Evolutionary conservation across 805 yeast species (phyloP), one percentile per base, ranked within the genome.

Genomic region (Candida rishiriensis): DNA sequence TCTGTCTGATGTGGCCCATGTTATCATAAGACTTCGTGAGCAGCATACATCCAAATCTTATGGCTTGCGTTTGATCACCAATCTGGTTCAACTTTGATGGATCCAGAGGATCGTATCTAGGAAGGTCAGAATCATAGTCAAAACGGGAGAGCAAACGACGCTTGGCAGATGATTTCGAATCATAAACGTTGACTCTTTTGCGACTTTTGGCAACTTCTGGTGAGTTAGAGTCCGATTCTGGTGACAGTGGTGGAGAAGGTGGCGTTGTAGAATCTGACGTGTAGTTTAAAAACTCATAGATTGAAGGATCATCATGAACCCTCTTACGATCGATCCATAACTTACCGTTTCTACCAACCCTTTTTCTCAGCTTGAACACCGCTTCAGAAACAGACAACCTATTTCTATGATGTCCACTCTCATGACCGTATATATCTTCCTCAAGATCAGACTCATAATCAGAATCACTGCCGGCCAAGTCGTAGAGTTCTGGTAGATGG

Each of bases 21-120:
- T 54, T 88, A 42, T 89, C 97, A 59, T 86, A 86, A 0, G 97
- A 83, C 63, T 90, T 91, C 3, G 93, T 79, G 35, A 89, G 71
- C 29, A 91, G 66, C 97, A 89, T 89, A 7, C 95, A 79, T 9
- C 97, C 96, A 65, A 90, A 90, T 47, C 97, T 72, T 29, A 91
- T 86, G 1, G 86, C 82, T 64, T 90, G 97, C 1, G 97, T 89
- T 41, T 83, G 91, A 42, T 83, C 83, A 12, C 88, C 78, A 35
- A 90, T 88, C 50, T 85, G 84, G 59, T 90, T 90, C 55, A 90
- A 72, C 43, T 77, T 75, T 0, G 96, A 81, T 0, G 97, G 97
- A 62, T 88, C 96, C 47, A 87, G 71, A 31, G 84, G 85, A 35
- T 69, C 72, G 56, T 64, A 68, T 46, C 43, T 35, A 11, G 61